These are phyloP conservation scores for Starmera stellimalicola DNA, from an alignment of 1,139 yeast genomes.

Conservation along the genomic window DNA sequence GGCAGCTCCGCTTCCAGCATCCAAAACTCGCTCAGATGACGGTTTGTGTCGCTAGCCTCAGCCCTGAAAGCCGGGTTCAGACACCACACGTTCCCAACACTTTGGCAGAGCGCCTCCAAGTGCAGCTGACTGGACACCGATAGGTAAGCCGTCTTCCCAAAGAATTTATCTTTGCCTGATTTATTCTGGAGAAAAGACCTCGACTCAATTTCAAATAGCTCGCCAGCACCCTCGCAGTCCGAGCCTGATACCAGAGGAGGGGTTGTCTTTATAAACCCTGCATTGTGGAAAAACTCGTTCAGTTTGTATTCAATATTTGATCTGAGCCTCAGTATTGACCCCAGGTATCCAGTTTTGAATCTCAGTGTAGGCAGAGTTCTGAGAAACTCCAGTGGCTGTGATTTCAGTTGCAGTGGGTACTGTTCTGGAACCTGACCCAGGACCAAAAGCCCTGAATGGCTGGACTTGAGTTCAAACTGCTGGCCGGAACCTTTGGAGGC, in stretches of 20 bases:
- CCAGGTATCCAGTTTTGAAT: conserved; percentile 59
- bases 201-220: conserved; percentile 54
- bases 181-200: conserved; percentile 14
- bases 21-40: conserved; percentile 95
- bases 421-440: conserved; percentile 50
- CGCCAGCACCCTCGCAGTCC: conserved; percentile 99
- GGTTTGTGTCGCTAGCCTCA: conserved; percentile 80
- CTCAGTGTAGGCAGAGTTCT: conserved; percentile 67
- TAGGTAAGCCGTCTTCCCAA: conserved; percentile 57
- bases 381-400: conserved; percentile 54
- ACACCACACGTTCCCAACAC: conserved; percentile 80
- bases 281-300: conserved; percentile 40
- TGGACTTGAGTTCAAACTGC: conserved; percentile 32
- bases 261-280: conserved; percentile 58
- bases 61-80: conserved; percentile 91
- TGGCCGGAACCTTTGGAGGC: conserved; percentile 36
- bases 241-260: conserved; percentile 85
- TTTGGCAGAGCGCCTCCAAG: conserved; percentile 69
- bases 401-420: conserved; percentile 71
- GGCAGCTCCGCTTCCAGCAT: conserved; percentile 92
- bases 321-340: conserved; percentile 62
- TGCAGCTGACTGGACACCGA: conserved; percentile 93
- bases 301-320: conserved; percentile 53
- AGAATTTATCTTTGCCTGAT: conserved; percentile 32
- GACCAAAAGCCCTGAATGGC: conserved; percentile 24